Percentiles rank a stretch among this genome's conserved stretches.
Evolutionary conservation across 306 rosid genomes (phyloP).

Genomic region (Glycyrrhiza uralensis): DNA sequence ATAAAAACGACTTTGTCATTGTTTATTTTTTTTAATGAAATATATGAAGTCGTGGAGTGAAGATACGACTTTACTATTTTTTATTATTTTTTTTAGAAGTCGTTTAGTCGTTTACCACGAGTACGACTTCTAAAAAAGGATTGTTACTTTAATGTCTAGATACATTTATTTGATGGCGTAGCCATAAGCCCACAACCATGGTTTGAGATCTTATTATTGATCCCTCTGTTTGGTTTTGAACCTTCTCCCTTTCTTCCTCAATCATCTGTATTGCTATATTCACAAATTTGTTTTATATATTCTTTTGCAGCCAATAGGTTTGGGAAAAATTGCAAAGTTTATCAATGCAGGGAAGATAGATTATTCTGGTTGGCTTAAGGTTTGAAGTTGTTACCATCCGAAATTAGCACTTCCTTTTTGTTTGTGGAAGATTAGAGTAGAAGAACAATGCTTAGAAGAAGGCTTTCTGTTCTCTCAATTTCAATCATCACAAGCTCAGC

Average conservation of each 20-base stretch:
- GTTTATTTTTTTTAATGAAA: no score
- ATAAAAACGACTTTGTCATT: no score
- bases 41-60: no score
- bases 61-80: no score
- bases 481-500: constrained; percentile 27
- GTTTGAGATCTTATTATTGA: not conserved
- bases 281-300: not conserved
- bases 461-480: constrained; percentile 36
- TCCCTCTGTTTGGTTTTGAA: not conserved
- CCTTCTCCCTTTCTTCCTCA: not conserved
- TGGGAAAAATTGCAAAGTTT: constrained; percentile 79
- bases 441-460: constrained; percentile 41
- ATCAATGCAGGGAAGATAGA: constrained; percentile 89
- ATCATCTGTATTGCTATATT: not conserved
- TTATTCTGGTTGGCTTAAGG: constrained; percentile 50
- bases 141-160: not conserved
- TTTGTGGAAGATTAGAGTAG: constrained; percentile 5
- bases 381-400: not conserved
- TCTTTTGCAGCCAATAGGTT: constrained; percentile 75
- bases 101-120: no score
- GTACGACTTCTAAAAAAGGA: no score
- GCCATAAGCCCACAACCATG: not conserved
- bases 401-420: not conserved
- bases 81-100: no score
- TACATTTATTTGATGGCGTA: not conserved